These are phyloP conservation scores for Aspergillus alliaceus DNA, from an alignment of 2,329 filamentous ascomycete species.

Conservation along the genomic window DNA sequence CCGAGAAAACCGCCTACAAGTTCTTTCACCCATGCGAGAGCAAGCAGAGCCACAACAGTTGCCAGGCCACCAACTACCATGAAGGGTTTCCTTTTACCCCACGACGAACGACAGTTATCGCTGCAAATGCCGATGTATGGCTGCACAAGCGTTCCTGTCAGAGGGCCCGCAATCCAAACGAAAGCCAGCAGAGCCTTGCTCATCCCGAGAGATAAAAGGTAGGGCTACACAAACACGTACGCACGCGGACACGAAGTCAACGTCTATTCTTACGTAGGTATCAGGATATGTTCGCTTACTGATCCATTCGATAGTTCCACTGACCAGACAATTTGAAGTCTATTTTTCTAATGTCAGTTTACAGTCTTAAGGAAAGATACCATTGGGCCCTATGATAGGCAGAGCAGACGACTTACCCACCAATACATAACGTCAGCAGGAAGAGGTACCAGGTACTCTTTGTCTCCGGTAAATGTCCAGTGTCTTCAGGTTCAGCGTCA, in stretches of 20 bases:
- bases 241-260: neutral
- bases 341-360: constrained; percentile 24
- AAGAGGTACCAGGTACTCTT: constrained; percentile 86
- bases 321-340: constrained; percentile 92
- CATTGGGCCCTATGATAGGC: neutral
- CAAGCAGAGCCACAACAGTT: constrained; percentile 67
- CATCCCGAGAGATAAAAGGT: constrained; percentile 74
- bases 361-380: neutral
- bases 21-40: constrained; percentile 72
- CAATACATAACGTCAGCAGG: constrained; percentile 80
- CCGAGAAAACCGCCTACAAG: constrained; percentile 67
- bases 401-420: constrained; percentile 54
- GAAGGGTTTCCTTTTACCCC: constrained; percentile 80
- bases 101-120: constrained; percentile 71
- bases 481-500: constrained; percentile 36
- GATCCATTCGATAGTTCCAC: constrained; percentile 93
- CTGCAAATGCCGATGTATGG: constrained; percentile 80
- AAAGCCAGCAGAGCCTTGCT: constrained; percentile 80
- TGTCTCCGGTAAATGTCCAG: constrained; percentile 54
- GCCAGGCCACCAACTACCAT: constrained; percentile 70
- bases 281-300: constrained; percentile 37
- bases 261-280: neutral
- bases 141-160: constrained; percentile 77
- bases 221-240: constrained; percentile 51
- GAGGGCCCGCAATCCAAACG: constrained; percentile 80